Percentiles rank a stretch among this genome's conserved stretches.
These are phyloP conservation scores for Fusarium clavum DNA, from an alignment of 2,329 filamentous ascomycete genomes.

Conservation along the genomic window DNA sequence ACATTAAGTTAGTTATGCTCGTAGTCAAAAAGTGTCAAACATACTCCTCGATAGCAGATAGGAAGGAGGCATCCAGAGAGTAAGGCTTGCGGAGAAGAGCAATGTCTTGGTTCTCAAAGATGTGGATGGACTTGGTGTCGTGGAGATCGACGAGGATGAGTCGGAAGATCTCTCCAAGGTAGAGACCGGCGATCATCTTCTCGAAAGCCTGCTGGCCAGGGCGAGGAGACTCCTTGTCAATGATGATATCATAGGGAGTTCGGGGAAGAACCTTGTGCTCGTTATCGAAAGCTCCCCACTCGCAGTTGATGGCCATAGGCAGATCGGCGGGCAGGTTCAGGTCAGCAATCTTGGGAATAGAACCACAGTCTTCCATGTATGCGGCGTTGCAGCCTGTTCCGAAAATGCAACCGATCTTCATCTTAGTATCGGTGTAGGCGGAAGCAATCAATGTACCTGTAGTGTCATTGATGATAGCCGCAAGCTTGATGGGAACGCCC, in stretches of 20 bases:
- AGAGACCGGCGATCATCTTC: slow-evolving; percentile 97
- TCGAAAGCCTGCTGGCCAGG: slow-evolving; percentile 96
- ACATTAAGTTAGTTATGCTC: slow-evolving; percentile 35
- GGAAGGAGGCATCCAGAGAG: slow-evolving; percentile 90
- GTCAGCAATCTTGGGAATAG: slow-evolving; percentile 92
- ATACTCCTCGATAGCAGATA: slow-evolving; percentile 90
- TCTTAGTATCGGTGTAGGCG: slow-evolving; percentile 91
- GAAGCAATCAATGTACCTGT: slow-evolving; percentile 97
- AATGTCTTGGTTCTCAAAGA: slow-evolving; percentile 89
- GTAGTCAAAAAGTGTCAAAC: slow-evolving; percentile 45
- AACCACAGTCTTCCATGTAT: slow-evolving; percentile 94
- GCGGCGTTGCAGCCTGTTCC: slow-evolving; percentile 98
- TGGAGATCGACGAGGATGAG: slow-evolving; percentile 87
- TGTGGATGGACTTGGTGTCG: slow-evolving; percentile 77
- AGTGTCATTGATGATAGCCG: slow-evolving; percentile 96
- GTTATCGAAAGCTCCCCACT: slow-evolving; percentile 97
- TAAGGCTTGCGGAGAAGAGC: slow-evolving; percentile 86
- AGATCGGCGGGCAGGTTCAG: slow-evolving; percentile 86
- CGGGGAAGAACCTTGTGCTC: slow-evolving; percentile 88
- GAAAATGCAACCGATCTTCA: slow-evolving; percentile 98
- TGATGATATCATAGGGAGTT: slow-evolving; percentile 85
- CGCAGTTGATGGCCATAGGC: slow-evolving; percentile 96
- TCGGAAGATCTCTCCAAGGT: slow-evolving; percentile 94
- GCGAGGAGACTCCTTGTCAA: slow-evolving; percentile 91
- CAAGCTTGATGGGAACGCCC: slow-evolving; percentile 91